Evolutionary conservation across 2,329 filamentous ascomycete genomes (phyloP).

Genomic region (Torrubiella hemipterigena): DNA sequence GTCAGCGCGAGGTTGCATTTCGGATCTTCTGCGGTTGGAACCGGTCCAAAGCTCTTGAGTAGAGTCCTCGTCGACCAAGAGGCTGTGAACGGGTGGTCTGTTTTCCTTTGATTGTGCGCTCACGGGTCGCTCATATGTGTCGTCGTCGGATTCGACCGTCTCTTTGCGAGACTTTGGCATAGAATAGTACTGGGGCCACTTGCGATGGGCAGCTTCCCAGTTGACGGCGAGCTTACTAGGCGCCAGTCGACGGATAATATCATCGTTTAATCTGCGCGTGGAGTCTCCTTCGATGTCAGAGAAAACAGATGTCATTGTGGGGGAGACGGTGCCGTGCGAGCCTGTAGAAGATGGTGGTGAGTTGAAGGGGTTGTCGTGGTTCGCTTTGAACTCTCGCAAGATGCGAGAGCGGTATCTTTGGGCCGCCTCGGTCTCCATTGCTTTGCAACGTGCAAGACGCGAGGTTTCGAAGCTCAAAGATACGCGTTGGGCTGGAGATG

Average conservation of each 20-base stretch:
- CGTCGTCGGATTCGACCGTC: conserved; percentile 15
- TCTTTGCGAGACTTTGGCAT: conserved; percentile 21
- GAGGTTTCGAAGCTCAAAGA: conserved; percentile 6
- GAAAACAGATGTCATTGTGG: conserved; percentile 40
- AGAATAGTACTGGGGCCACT: conserved; percentile 40
- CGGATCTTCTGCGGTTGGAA: conserved; percentile 29
- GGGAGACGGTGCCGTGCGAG: conserved; percentile 43
- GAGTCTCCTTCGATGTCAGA: conserved; percentile 42
- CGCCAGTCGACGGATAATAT: conserved; percentile 31
- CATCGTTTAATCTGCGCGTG: conserved; percentile 36
- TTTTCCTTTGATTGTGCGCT: conserved; percentile 32
- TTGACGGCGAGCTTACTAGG: conserved; percentile 27
- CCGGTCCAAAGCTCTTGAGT: conserved; percentile 27
- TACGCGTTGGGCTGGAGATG: too few relatives aligned
- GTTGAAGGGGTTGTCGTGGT: conserved; percentile 44
- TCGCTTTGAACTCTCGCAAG: conserved; percentile 38
- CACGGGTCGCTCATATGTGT: conserved; percentile 23
- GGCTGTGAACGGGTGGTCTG: conserved; percentile 21
- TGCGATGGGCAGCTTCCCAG: conserved; percentile 33
- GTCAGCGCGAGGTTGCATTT: conserved; percentile 43
- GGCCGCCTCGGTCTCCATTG: conserved; percentile 28
- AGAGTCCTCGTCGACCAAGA: conserved; percentile 25
- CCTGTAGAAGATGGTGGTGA: conserved; percentile 46
- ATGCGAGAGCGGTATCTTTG: conserved; percentile 34
- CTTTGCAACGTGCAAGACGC: conserved; percentile 11